Conservation (phyloP, 2,329 filamentous ascomycete species). For the Alternaria longipes region DNA sequence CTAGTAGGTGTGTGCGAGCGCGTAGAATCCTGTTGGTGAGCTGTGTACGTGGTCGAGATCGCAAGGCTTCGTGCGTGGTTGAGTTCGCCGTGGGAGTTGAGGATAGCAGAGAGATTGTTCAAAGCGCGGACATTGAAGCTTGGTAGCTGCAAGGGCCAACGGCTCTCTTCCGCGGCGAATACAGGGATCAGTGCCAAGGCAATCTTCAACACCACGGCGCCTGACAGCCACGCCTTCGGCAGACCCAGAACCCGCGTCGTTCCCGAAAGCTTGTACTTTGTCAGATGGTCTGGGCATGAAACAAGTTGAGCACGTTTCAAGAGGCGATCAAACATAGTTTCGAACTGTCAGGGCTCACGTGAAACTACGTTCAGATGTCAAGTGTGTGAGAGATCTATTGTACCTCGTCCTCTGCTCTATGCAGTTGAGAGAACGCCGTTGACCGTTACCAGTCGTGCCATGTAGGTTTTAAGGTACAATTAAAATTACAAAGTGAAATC, state of each 20-base stretch:
- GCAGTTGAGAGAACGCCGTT: slow-evolving; percentile 25
- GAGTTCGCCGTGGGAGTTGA: not conserved
- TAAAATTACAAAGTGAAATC: slow-evolving; percentile 38
- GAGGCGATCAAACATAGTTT: slow-evolving; percentile 1
- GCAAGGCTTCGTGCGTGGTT: not conserved
- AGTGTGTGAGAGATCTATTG: slow-evolving; percentile 6
- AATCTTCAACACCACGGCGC: not conserved
- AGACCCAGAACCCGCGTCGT: not conserved
- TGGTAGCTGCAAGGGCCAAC: slow-evolving; percentile 15
- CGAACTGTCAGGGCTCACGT: not conserved
- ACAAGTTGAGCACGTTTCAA: not conserved
- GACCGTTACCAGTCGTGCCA: slow-evolving; percentile 17
- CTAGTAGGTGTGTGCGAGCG: not conserved
- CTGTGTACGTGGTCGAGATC: not conserved
- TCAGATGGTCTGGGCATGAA: not conserved
- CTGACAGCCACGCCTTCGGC: not conserved
- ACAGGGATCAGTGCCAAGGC: slow-evolving; percentile 22
- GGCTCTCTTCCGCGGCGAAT: slow-evolving; percentile 31
- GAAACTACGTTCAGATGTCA: not conserved
- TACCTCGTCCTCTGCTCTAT: slow-evolving; percentile 7
- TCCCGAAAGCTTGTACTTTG: slow-evolving; percentile 4
- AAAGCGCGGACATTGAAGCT: slow-evolving; percentile 17
- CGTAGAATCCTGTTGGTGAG: not conserved
- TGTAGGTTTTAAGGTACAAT: slow-evolving; percentile 19
- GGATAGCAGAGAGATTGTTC: slow-evolving; percentile 8